A percentile compares a stretch with the other conserved stretches of the same genome.
Conservation (phyloP, 2,329 filamentous ascomycete genomes). For the Aspergillus piperis region DNA sequence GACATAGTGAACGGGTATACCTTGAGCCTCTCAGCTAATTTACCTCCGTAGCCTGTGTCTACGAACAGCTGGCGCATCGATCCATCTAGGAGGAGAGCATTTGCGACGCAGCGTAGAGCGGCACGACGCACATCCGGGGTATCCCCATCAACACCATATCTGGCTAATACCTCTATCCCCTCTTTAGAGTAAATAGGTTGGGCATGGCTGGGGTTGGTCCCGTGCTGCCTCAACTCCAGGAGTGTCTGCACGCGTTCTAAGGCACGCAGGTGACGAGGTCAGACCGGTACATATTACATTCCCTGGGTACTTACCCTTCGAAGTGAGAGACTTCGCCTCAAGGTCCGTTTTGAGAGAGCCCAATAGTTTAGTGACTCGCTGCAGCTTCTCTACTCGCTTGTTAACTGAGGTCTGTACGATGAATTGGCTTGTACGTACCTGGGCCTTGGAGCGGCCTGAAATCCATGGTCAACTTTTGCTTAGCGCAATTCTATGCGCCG, state of each 20-base stretch:
- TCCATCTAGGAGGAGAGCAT: conserved; percentile 72
- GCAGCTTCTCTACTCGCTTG: conserved; percentile 61
- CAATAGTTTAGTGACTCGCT: conserved; percentile 67
- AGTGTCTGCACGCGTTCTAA: conserved; percentile 47
- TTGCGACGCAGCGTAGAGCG: conserved; percentile 79
- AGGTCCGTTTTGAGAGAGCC: conserved; percentile 64
- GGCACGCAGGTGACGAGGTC: conserved; percentile 7
- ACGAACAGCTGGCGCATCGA: conserved; percentile 72
- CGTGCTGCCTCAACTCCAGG: conserved; percentile 72
- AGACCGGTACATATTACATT: not conserved
- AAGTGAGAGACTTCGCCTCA: conserved; percentile 57
- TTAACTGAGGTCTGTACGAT: not conserved
- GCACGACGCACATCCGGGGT: conserved; percentile 68
- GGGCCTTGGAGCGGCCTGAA: conserved; percentile 27
- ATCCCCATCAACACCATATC: conserved; percentile 70
- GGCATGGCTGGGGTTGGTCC: conserved; percentile 70
- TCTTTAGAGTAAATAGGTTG: conserved; percentile 81
- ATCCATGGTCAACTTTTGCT: conserved; percentile 23
- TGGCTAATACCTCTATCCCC: conserved; percentile 73
- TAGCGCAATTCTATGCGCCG: not conserved
- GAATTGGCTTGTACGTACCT: conserved; percentile 24
- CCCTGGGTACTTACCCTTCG: conserved; percentile 56
- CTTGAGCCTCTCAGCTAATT: conserved; percentile 70
- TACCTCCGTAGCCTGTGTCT: conserved; percentile 66
- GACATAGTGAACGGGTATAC: conserved; percentile 30